Evolutionary conservation across 2,329 filamentous ascomycete genomes (phyloP), one percentile per base, ranked within the genome.

Genomic region (Aspergillus aculeatus): DNA sequence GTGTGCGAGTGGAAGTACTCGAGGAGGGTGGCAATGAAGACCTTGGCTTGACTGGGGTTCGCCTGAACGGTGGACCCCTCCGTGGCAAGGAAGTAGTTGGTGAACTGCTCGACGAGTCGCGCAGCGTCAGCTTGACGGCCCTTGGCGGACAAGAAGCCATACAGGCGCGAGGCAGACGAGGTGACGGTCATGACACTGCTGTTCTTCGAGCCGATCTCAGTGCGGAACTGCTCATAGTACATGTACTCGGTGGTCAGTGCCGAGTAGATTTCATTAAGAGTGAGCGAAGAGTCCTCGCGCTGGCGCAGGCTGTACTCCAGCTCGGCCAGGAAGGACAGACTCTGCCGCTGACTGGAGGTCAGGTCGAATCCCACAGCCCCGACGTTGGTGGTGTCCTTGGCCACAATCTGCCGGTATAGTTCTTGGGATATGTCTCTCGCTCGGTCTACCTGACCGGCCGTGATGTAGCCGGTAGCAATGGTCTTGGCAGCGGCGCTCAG

Each of bases 281-380:
- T 75, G 53, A 69, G 59, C 4, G 68, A 69, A 11, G 60, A 38
- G 32, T 61, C 31, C n/a, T 55, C 53, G 11, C 53, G 53, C 12
- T 57, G 56, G 16, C 67, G 70, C 16, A 78, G 68, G 50, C 68
- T 74, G 60, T 80, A 77, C 65, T 82, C 77, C 5, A 82, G 67
- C 54, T 80, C 77, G 12, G 80, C 80, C 11, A 82, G 66, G 72
- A 81, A 82, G 10, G 78, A 73, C 12, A 78, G 69, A 50, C 68
- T 72, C 29, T 73, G 69, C 14, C 73, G 74, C 9, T 68, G 67
- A 47, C 68, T 67, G 0, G 68, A 64, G 0, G 72, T 66, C 11
- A 77, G 50, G 44, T 77, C 66, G 38, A 77, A 75, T n/a, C 64
- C 50, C 10, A 73, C 70, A 4, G 66, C 63, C 23, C 56, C 57